A percentile compares a stretch with the other conserved stretches of the same genome.
Evolutionary conservation across 495 filamentous ascomycete genomes (phyloP).

Genomic region (Tuber borchii): DNA sequence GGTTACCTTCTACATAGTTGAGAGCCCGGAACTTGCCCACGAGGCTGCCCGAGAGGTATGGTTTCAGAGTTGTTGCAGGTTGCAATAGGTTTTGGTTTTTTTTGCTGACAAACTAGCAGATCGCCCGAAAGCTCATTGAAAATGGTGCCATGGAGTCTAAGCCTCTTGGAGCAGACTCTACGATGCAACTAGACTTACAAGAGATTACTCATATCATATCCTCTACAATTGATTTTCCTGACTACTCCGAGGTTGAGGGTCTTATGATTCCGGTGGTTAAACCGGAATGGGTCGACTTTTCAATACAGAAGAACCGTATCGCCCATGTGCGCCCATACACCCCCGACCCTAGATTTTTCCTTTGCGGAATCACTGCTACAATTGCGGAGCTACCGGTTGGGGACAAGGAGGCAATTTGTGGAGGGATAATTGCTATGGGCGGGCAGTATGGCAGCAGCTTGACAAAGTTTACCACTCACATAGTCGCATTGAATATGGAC

Average conservation of each 20-base stretch:
- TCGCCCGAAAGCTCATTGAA: slow-evolving; percentile 45
- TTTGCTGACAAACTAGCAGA: slow-evolving; percentile 41
- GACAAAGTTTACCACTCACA: slow-evolving; percentile 71
- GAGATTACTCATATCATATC: slow-evolving; percentile 77
- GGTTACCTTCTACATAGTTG: slow-evolving; percentile 42
- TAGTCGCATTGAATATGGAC: slow-evolving; percentile 75
- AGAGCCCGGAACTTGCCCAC: slow-evolving; percentile 46
- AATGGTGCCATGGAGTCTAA: slow-evolving; percentile 48
- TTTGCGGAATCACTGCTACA: slow-evolving; percentile 70
- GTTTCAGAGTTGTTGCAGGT: background rate
- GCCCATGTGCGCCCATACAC: slow-evolving; percentile 75
- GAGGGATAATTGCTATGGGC: slow-evolving; percentile 81
- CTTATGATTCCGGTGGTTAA: slow-evolving; percentile 78
- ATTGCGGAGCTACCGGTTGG: slow-evolving; percentile 71
- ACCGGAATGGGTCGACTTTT: slow-evolving; percentile 68
- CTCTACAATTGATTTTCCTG: slow-evolving; percentile 76
- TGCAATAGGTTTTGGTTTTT: slow-evolving; percentile 28
- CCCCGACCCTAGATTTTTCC: slow-evolving; percentile 83
- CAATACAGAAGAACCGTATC: slow-evolving; percentile 60
- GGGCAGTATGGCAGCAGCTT: slow-evolving; percentile 67
- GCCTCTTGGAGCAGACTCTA: slow-evolving; percentile 19
- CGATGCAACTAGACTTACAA: slow-evolving; percentile 47
- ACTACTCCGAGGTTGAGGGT: slow-evolving; percentile 63
- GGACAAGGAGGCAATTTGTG: slow-evolving; percentile 87
- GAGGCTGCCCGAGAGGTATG: slow-evolving; percentile 48